Percentiles rank a stretch among this genome's conserved stretches.
These are phyloP conservation scores for Lyophyllum semitale DNA, from an alignment of 768 basidiomycete genomes.

Conservation along the genomic window DNA sequence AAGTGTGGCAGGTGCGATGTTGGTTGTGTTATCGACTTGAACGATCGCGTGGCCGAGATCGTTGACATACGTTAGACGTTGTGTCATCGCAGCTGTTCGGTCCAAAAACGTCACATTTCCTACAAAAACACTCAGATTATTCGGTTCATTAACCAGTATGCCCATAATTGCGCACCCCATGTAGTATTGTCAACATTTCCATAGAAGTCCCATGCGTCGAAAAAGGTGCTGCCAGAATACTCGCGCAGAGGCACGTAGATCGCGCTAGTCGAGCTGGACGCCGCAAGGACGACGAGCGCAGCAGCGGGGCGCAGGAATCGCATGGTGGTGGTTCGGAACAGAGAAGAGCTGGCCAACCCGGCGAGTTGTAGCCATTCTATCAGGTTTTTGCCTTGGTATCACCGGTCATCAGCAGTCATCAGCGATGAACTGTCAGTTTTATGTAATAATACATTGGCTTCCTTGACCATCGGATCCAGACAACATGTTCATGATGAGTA, in stretches of 20 bases:
- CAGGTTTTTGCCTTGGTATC: not conserved
- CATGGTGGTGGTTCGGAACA: constrained; percentile 7
- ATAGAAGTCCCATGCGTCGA: constrained; percentile 53
- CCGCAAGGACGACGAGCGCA: not conserved
- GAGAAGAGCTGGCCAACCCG: not conserved
- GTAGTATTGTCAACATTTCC: constrained; percentile 48
- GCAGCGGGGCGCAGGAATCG: not conserved
- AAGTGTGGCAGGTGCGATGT: constrained; percentile 41
- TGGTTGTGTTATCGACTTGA: constrained; percentile 69
- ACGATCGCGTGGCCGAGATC: constrained; percentile 61
- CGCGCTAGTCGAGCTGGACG: constrained; percentile 7
- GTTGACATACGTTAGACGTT: constrained; percentile 57
- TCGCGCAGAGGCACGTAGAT: constrained; percentile 40
- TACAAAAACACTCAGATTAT: not conserved
- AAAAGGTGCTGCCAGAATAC: constrained; percentile 49
- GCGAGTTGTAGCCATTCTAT: constrained; percentile 7
- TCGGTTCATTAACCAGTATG: not conserved
- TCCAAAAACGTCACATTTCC: constrained; percentile 53
- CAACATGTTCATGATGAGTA: too few relatives aligned
- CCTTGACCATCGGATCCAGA: too few relatives aligned
- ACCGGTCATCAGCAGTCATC: too few relatives aligned
- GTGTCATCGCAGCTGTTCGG: constrained; percentile 32
- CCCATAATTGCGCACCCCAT: constrained; percentile 22
- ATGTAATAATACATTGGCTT: too few relatives aligned
- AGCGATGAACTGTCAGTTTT: too few relatives aligned